Evolutionary conservation across 2,329 filamentous ascomycete species (phyloP).

Genomic region (Scedosporium boydii): DNA sequence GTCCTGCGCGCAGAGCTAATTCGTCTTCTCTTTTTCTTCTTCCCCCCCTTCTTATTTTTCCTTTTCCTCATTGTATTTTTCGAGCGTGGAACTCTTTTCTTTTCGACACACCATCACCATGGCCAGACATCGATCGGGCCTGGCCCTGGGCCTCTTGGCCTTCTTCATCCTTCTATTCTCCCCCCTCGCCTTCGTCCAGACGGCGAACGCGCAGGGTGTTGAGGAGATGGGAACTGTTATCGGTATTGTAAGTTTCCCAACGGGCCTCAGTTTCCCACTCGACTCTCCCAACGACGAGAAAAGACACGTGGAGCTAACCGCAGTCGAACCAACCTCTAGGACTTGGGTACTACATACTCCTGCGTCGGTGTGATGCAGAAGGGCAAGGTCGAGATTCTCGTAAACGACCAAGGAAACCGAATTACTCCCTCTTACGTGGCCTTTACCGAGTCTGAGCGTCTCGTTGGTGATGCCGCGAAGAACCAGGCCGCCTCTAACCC

Average conservation of each 20-base stretch:
- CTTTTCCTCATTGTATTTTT: slow-evolving; percentile 10
- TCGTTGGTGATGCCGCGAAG: slow-evolving; percentile 96
- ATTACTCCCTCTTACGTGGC: slow-evolving; percentile 93
- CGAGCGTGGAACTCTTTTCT: background rate
- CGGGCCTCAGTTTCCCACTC: background rate
- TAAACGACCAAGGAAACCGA: slow-evolving; percentile 95
- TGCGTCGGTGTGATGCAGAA: slow-evolving; percentile 95
- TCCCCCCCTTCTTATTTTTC: slow-evolving; percentile 11
- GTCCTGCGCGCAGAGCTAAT: background rate
- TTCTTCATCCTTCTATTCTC: slow-evolving; percentile 87
- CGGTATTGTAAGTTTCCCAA: slow-evolving; percentile 59
- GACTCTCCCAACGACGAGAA: background rate
- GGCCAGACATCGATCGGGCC: slow-evolving; percentile 55
- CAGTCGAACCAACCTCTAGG: slow-evolving; percentile 23
- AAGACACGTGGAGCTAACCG: slow-evolving; percentile 12
- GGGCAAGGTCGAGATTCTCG: slow-evolving; percentile 89
- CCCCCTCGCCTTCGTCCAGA: slow-evolving; percentile 75
- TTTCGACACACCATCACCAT: slow-evolving; percentile 23
- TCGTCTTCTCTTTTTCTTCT: slow-evolving; percentile 12
- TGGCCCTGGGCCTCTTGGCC: slow-evolving; percentile 81
- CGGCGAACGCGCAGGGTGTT: slow-evolving; percentile 62
- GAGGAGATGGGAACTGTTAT: slow-evolving; percentile 83
- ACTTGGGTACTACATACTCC: slow-evolving; percentile 82
- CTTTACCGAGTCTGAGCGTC: slow-evolving; percentile 92
- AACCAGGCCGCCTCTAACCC: slow-evolving; percentile 84